Evolutionary conservation across 345 rosid species (phyloP).

Genomic region (Boechera divaricarpa): DNA sequence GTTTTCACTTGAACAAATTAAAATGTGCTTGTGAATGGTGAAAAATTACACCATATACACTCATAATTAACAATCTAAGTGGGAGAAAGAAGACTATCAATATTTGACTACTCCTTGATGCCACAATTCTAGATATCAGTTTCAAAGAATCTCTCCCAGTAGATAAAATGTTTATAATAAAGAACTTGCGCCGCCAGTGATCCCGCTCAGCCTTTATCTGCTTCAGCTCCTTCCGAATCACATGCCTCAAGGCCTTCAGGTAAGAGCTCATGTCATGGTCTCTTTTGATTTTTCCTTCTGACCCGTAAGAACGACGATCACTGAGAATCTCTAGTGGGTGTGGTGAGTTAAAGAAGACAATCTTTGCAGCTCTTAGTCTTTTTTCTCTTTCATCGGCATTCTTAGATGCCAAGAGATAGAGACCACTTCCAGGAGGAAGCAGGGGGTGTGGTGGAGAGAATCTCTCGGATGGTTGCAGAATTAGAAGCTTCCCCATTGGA

Average conservation of each 20-base stretch:
- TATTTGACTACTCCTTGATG: constrained; percentile 81
- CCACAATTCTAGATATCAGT: constrained; percentile 61
- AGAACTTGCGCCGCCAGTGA: constrained; percentile 53
- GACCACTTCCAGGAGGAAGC: constrained; percentile 92
- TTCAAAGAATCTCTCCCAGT: constrained; percentile 70
- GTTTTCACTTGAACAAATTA: constrained; percentile 43
- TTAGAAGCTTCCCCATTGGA: constrained; percentile 94
- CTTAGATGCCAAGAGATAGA: constrained; percentile 60
- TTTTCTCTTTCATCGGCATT: constrained; percentile 58
- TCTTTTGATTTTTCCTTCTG: constrained; percentile 82
- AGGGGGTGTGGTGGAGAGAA: constrained; percentile 87
- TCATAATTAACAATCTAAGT: constrained; percentile 57
- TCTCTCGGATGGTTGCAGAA: constrained; percentile 90
- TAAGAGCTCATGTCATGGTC: constrained; percentile 95
- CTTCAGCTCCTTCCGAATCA: constrained; percentile 73
- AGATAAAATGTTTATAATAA: constrained; percentile 52
- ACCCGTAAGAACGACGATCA: constrained; percentile 82
- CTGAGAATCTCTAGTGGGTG: constrained; percentile 96
- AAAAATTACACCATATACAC: constrained; percentile 50
- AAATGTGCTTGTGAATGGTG: constrained; percentile 41
- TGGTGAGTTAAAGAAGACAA: constrained; percentile 85
- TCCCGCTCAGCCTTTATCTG: constrained; percentile 63
- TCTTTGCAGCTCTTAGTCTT: constrained; percentile 71
- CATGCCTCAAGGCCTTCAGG: constrained; percentile 62
- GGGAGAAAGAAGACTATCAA: constrained; percentile 70